Conservation (phyloP, 805 yeast species). For the Cyberlindnera veronae region DNA sequence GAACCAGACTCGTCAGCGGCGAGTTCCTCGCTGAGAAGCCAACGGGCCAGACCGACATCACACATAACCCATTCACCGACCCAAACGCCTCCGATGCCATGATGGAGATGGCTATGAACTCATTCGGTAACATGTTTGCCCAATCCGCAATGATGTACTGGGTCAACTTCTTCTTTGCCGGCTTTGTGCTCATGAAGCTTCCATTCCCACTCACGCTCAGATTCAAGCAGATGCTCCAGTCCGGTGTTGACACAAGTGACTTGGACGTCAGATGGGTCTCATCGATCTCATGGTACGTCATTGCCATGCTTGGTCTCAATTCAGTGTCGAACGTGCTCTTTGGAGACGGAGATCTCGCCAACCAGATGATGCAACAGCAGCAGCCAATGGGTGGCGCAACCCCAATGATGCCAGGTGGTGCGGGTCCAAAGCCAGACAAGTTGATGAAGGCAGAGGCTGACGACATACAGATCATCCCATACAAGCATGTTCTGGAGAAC, state of each 20-base stretch:
- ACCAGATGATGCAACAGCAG: conserved; percentile 27
- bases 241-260: conserved; percentile 79
- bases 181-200: conserved; percentile 79
- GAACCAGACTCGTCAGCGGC: conserved; percentile 47
- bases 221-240: conserved; percentile 90
- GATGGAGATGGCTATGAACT: conserved; percentile 74
- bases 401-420: conserved; percentile 51
- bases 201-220: conserved; percentile 90
- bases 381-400: conserved; percentile 17
- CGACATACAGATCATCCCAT: conserved; percentile 59
- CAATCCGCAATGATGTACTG: conserved; percentile 95
- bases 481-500: conserved; percentile 51
- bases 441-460: conserved; percentile 70
- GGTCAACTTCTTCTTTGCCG: conserved; percentile 91
- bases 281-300: conserved; percentile 93
- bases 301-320: conserved; percentile 77
- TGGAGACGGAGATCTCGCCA: conserved; percentile 44
- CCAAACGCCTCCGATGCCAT: conserved; percentile 69
- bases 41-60: conserved; percentile 32
- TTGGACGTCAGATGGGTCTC: conserved; percentile 90
- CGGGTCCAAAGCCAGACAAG: conserved; percentile 44
- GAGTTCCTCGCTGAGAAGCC: conserved; percentile 41
- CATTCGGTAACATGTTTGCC: conserved; percentile 80
- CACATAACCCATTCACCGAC: conserved; percentile 65
- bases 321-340: conserved; percentile 73